phyloP scores from a whole-genome alignment of 1,284 basidiomycete species.

The Boletus hoseneyae region DNA sequence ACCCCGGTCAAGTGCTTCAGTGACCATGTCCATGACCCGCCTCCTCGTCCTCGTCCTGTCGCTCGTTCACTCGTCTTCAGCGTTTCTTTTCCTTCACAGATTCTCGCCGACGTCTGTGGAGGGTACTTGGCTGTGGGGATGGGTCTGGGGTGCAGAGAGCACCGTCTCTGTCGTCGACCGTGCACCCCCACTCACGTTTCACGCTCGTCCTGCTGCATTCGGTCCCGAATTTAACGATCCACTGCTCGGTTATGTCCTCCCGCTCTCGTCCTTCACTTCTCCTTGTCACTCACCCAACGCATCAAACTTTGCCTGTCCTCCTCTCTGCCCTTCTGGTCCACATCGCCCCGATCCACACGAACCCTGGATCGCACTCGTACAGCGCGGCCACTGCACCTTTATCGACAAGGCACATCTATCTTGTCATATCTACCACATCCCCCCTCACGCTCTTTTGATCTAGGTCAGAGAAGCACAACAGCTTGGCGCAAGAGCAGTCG shows the following conservation, averaged over 20 bases:
- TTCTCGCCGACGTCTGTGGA: constrained; percentile 40
- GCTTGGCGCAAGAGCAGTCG: constrained; percentile 79
- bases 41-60: constrained; percentile 10
- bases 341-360: constrained; percentile 56
- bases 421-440: background rate
- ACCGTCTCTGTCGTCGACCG: constrained; percentile 77
- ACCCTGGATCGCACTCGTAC: constrained; percentile 82
- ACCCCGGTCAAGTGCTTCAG: no score
- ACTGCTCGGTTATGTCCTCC: constrained; percentile 75
- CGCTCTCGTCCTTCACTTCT: constrained; percentile 65
- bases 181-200: constrained; percentile 59
- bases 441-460: background rate
- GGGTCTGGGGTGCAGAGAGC: constrained; percentile 73
- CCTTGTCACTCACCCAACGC: constrained; percentile 41
- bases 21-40: background rate
- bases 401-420: constrained; percentile 63
- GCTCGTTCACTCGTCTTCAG: background rate
- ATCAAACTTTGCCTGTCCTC: constrained; percentile 60
- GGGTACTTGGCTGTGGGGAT: constrained; percentile 53
- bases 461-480: constrained; percentile 69
- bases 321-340: constrained; percentile 54
- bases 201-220: constrained; percentile 67
- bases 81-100: constrained; percentile 5
- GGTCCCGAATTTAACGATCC: constrained; percentile 66
- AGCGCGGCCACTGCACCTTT: constrained; percentile 85